Conservation (phyloP, 1,284 basidiomycete genomes). For the Chondrostereum purpureum region DNA sequence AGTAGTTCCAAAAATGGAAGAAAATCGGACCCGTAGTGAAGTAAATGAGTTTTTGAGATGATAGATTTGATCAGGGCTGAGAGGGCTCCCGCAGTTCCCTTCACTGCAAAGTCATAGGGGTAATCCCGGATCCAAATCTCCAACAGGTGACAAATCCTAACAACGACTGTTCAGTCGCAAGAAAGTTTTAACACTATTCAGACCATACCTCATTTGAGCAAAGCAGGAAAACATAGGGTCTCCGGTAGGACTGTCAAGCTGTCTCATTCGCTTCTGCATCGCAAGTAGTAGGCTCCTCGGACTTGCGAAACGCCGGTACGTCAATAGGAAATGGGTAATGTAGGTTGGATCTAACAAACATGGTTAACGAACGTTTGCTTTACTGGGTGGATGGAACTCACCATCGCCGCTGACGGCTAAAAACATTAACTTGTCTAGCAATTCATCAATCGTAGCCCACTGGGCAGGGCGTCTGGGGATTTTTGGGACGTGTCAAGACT, state of each 20-base stretch:
- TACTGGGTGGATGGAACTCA: constrained; percentile 24
- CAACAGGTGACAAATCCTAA: constrained; percentile 68
- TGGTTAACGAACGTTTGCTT: constrained; percentile 9
- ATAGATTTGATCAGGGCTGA: constrained; percentile 70
- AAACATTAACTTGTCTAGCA: constrained; percentile 73
- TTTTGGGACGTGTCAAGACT: background rate
- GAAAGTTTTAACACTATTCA: constrained; percentile 12
- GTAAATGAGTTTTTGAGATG: constrained; percentile 67
- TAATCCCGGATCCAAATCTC: constrained; percentile 70
- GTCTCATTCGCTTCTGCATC: constrained; percentile 78
- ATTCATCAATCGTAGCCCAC: constrained; percentile 67
- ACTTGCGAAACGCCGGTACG: constrained; percentile 71
- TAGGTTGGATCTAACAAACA: constrained; percentile 56
- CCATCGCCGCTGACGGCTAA: constrained; percentile 72
- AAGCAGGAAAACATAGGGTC: constrained; percentile 79
- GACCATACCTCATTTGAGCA: constrained; percentile 73
- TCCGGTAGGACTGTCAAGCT: constrained; percentile 61
- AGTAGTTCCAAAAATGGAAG: constrained; percentile 68
- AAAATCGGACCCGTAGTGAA: constrained; percentile 76
- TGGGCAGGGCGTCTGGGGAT: constrained; percentile 50
- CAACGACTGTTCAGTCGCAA: constrained; percentile 12
- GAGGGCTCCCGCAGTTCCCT: constrained; percentile 63
- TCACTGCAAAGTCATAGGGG: constrained; percentile 70
- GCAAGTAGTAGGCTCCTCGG: constrained; percentile 71
- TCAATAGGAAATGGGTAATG: constrained; percentile 71